Evolutionary conservation across 1,284 basidiomycete genomes (phyloP).

Genomic region (Tausonia pullulans): DNA sequence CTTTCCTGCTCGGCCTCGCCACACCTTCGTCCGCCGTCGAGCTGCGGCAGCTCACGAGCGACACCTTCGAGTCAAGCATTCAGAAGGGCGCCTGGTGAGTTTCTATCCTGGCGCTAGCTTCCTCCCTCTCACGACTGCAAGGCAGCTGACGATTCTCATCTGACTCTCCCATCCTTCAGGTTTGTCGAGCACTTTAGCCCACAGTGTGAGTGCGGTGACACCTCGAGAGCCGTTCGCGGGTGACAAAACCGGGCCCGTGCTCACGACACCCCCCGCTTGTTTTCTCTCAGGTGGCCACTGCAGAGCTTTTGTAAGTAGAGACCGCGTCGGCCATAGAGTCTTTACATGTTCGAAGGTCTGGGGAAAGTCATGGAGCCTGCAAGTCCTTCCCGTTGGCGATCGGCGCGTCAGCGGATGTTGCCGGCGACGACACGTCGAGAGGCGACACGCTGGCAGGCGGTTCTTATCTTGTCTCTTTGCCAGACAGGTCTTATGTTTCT

Average conservation of each 20-base stretch:
- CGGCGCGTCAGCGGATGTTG: too few relatives aligned
- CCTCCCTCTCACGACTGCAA: not conserved
- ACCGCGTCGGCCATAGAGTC: too few relatives aligned
- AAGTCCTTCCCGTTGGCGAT: too few relatives aligned
- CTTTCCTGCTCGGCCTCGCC: not conserved
- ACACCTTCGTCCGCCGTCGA: conserved; percentile 15
- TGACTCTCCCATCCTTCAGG: conserved; percentile 20
- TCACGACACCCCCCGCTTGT: not conserved
- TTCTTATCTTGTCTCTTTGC: too few relatives aligned
- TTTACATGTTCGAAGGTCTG: too few relatives aligned
- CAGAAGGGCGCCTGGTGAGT: conserved; percentile 56
- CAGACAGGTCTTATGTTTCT: too few relatives aligned
- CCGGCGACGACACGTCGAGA: too few relatives aligned
- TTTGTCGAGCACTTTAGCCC: conserved; percentile 37
- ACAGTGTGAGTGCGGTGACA: conserved; percentile 25
- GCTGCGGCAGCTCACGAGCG: conserved; percentile 44
- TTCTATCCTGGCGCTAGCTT: not conserved
- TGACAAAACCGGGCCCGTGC: not conserved
- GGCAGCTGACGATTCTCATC: not conserved
- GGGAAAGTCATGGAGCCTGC: too few relatives aligned
- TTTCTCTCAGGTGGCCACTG: conserved; percentile 30
- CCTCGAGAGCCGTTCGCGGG: not conserved
- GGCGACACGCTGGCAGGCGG: too few relatives aligned
- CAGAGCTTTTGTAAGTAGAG: conserved; percentile 28
- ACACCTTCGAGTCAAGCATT: conserved; percentile 50